Evolutionary conservation across 805 yeast species (phyloP), one percentile per base, ranked within the genome.

Genomic region (Metschnikowia orientalis): DNA sequence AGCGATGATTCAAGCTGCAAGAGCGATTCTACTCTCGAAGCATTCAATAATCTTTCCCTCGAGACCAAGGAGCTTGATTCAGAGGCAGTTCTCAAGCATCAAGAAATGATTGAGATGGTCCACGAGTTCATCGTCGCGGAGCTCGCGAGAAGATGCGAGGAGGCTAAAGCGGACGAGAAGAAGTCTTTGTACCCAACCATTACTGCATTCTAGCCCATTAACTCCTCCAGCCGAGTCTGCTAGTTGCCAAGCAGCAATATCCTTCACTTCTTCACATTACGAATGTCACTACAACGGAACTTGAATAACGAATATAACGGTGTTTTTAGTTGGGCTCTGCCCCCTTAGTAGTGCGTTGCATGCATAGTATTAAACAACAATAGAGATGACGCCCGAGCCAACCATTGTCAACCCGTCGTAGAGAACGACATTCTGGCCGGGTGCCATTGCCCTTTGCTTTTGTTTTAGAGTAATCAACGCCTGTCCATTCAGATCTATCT

Each of bases 381-480:
- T n/a, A 8, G 21, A 16, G 20, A 45, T 40, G 10, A 32, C 35
- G 5, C 50, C 50, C 10, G 47, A 37, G 3, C 46, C 97, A 8
- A 89, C 48, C 0, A 90, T 79, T 34, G 75, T 59, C 28, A 78
- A 79, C 2, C 71, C 74, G 24, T 71, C 59, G 54, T 89, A 92
- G 5, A 90, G 52, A 1, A 84, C 95, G 11, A 87, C 59, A 44
- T 75, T 79, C 54, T 90, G 98, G 0, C 97, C 98, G 0, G 89
- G 85, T 0, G 96, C 89, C 51, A 92, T 75, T 0, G 95, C 96
- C 30, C 87, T 60, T 20, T 74, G 73, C 18, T 62, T 55, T 1
- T 64, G 58, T 0, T 42, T 38, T 18, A 89, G 61, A 2, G 39
- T 35, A 2, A 69, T 14, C 1, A 28, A 34, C 2, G 32, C 31